Conservation (phyloP, 1,139 yeast genomes). For the Pichia sp. region DNA sequence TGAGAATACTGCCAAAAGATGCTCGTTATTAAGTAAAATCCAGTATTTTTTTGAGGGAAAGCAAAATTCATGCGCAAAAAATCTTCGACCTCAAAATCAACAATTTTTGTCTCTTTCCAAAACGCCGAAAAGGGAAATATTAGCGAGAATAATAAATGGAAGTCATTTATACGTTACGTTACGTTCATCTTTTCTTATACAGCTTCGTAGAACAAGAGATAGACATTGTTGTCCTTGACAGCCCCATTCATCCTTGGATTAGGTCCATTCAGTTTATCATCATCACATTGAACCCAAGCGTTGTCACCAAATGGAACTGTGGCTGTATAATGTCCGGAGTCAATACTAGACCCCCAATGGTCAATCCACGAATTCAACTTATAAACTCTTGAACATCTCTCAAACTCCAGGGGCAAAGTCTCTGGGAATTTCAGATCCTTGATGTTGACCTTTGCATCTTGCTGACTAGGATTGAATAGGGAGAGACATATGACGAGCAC, state of each 20-base stretch:
- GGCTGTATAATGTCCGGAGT: constrained; percentile 91
- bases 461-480: constrained; percentile 24
- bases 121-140: too few relatives aligned
- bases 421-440: constrained; percentile 23
- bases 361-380: constrained; percentile 81
- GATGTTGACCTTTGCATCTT: constrained; percentile 17
- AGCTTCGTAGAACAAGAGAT: constrained; percentile 24
- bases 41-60: too few relatives aligned
- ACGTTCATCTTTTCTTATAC: too few relatives aligned
- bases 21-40: too few relatives aligned
- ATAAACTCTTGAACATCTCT: constrained; percentile 32
- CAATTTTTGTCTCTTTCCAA: too few relatives aligned
- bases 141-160: too few relatives aligned
- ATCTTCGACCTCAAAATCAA: too few relatives aligned
- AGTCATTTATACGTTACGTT: too few relatives aligned
- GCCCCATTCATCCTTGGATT: constrained; percentile 9
- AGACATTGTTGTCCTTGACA: constrained; percentile 23
- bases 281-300: constrained; percentile 77
- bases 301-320: constrained; percentile 49
- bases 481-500: constrained; percentile 26
- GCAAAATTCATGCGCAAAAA: too few relatives aligned
- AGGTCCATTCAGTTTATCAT: constrained; percentile 32
- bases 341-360: constrained; percentile 67
- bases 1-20: too few relatives aligned
- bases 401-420: constrained; percentile 16